These are phyloP conservation scores for Panicum miliaceum DNA, from an alignment of 176 grass and related monocot genomes.

Conservation along the genomic window DNA sequence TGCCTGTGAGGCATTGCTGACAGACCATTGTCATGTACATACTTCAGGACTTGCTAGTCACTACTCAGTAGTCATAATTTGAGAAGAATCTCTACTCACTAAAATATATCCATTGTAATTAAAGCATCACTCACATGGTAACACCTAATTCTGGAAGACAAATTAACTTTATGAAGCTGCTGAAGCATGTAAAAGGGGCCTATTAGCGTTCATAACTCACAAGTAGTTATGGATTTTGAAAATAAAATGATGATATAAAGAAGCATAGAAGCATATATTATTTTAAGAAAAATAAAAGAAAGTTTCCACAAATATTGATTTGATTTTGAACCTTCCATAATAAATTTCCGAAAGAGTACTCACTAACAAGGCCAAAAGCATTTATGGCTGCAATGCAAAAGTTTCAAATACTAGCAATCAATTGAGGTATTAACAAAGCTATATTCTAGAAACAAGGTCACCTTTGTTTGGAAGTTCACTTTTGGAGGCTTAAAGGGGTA, in stretches of 20 bases:
- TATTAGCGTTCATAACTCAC: background rate
- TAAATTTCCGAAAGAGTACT: background rate
- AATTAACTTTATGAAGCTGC: background rate
- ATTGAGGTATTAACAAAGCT: background rate
- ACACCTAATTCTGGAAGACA: background rate
- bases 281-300: background rate
- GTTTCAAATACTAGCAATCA: background rate
- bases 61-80: background rate
- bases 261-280: background rate
- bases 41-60: background rate
- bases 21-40: background rate
- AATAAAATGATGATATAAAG: background rate
- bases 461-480: slow-evolving; percentile 93
- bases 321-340: background rate
- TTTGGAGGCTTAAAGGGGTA: slow-evolving; percentile 95
- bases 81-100: background rate
- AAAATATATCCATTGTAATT: slow-evolving; percentile 12
- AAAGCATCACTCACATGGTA: background rate
- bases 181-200: background rate
- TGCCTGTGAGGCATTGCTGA: background rate
- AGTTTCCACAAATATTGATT: background rate
- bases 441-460: slow-evolving; percentile 37
- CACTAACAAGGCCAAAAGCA: background rate
- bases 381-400: background rate
- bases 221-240: slow-evolving; percentile 6